Percentiles rank a stretch among this genome's conserved stretches.
Conservation (phyloP, 73 alveolate species). For the Urostyla sp. region DNA sequence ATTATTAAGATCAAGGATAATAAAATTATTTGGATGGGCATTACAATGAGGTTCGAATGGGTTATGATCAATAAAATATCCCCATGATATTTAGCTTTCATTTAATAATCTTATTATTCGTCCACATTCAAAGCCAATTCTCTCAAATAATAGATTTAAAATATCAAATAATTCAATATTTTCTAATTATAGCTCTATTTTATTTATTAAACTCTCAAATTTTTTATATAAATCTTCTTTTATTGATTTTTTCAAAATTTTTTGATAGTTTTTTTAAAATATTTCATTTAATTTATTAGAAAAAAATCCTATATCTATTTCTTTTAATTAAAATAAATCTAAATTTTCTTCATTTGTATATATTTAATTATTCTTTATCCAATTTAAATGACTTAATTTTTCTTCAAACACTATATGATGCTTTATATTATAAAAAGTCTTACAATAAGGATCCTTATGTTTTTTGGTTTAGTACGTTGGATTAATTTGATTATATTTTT, state of each 20-base stretch:
- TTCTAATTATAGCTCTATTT: neutral
- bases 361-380: slow-evolving; percentile 12
- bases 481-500: neutral
- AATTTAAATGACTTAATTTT: slow-evolving; percentile 10
- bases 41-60: slow-evolving; percentile 80
- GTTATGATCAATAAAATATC: slow-evolving; percentile 83
- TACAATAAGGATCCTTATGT: slow-evolving; percentile 57
- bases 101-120: slow-evolving; percentile 68
- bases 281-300: neutral
- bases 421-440: neutral
- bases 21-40: slow-evolving; percentile 83
- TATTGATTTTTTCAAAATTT: neutral
- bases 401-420: neutral
- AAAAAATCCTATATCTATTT: neutral
- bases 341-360: slow-evolving; percentile 39
- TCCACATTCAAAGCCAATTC: slow-evolving; percentile 81
- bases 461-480: neutral
- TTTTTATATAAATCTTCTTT: neutral
- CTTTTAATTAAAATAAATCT: neutral
- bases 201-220: neutral
- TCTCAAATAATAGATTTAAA: slow-evolving; percentile 27
- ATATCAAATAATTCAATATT: neutral
- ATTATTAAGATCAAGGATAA: slow-evolving; percentile 23
- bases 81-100: slow-evolving; percentile 78
- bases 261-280: neutral